Conservation (phyloP, 2,329 filamentous ascomycete genomes). For the Lachnellula cervina region DNA sequence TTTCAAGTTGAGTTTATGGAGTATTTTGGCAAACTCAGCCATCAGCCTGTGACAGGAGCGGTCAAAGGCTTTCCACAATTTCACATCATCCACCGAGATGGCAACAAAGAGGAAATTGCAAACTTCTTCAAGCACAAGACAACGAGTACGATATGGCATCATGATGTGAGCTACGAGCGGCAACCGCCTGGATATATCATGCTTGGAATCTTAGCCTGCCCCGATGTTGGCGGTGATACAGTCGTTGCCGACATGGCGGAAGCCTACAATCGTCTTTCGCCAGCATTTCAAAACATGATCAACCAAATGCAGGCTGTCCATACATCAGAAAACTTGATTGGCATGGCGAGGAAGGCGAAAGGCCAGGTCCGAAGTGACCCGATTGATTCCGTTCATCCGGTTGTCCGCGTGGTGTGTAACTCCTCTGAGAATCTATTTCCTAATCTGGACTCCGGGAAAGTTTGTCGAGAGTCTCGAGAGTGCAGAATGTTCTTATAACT, state of each 20-base stretch:
- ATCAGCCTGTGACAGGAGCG: conserved; percentile 66
- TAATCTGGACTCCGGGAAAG: no score
- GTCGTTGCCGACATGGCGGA: conserved; percentile 66
- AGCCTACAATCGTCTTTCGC: conserved; percentile 48
- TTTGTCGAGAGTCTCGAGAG: no score
- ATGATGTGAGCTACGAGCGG: conserved; percentile 64
- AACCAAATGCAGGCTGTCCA: conserved; percentile 64
- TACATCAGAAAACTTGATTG: conserved; percentile 49
- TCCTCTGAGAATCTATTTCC: no score
- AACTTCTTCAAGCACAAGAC: conserved; percentile 61
- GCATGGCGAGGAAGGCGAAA: conserved; percentile 46
- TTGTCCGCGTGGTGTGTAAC: conserved; percentile 51
- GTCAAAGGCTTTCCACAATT: conserved; percentile 52
- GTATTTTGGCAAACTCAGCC: conserved; percentile 59
- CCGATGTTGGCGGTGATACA: conserved; percentile 62
- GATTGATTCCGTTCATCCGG: conserved; percentile 60
- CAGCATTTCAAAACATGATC: conserved; percentile 32
- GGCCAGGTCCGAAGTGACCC: conserved; percentile 61
- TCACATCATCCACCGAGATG: conserved; percentile 64
- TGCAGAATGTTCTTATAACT: no score
- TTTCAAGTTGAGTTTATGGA: conserved; percentile 58
- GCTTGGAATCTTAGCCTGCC: conserved; percentile 45
- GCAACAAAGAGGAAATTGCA: conserved; percentile 52
- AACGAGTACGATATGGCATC: conserved; percentile 62
- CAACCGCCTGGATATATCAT: conserved; percentile 68